Base-by-base conservation (phyloP, 2,329 filamentous ascomycete species). In the Colletotrichum eleusines region DNA sequence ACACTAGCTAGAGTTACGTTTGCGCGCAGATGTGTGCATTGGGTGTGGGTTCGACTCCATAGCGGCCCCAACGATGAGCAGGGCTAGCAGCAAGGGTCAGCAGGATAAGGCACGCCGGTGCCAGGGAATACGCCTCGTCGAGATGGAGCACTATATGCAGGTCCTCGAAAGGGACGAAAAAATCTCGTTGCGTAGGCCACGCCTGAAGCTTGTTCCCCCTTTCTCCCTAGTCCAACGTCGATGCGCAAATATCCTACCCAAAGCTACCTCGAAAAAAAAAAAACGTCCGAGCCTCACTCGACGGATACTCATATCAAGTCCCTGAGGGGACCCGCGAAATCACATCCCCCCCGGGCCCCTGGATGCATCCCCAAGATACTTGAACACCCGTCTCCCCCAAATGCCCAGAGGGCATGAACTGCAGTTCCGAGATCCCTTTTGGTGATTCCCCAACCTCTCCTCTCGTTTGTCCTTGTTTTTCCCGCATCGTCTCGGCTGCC, bases 151-250 rank as follows among this genome's bases (percentile, higher is more conserved):
- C 46, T 40, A 69, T 53, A 69, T 63, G 58, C 69, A 71, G 64
- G 64, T 59, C 53, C 58, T 71, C 42, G 44, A 51, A 38, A 9
- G 55, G 31, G 48, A 68, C 28, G 33, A 55, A 50, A 60, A 71
- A 71, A 67, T 59, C 69, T 71, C 64, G 51, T 71, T 59, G 69
- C 64, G 51, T 59, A 54, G 59, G 58, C 69, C 46, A 71, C 64
- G 64, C 69, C 69, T 71, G 69, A 71, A 69, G 69, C 64, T 71
- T 69, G 64, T 69, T 71, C 69, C 69, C 64, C 69, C 40, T 71
- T 71, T 71, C 69, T 69, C 59, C 38, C 65, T 71, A 71, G 69
- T 63, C 57, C 35, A 61, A 58, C 61, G 64, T 69, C 69, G 69
- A 71, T 71, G 69, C 69, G 69, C 69, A 71, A 68, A 68, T 64